Evolutionary conservation across 441 rosid genomes (phyloP).

Genomic region (Melastoma candidum): DNA sequence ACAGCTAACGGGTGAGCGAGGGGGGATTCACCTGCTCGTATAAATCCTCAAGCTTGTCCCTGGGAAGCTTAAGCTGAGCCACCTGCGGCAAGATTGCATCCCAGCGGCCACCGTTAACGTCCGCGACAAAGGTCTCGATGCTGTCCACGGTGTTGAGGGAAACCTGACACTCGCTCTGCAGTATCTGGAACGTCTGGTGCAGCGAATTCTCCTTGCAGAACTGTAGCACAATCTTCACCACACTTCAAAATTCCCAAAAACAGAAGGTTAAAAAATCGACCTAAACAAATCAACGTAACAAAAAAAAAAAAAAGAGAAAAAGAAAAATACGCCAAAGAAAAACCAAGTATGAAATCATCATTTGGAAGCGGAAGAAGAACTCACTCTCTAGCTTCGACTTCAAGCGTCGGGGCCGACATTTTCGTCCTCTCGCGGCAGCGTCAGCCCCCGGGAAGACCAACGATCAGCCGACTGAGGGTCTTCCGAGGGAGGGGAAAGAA

Average conservation of each 20-base stretch:
- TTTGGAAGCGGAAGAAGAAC: constrained; percentile 13
- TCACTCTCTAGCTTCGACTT: constrained; percentile 96
- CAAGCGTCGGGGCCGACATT: constrained; percentile 50
- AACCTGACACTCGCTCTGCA: constrained; percentile 95
- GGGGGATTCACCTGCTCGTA: constrained; percentile 69
- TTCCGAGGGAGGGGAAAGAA: too few species aligned
- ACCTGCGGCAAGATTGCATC: constrained; percentile 94
- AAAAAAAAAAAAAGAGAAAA: neutral
- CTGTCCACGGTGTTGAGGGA: constrained; percentile 92
- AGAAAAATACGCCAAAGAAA: too few species aligned
- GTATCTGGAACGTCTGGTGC: constrained; percentile 87
- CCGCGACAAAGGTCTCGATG: constrained; percentile 87
- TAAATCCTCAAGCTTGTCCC: constrained; percentile 84
- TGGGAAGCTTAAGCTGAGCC: constrained; percentile 90
- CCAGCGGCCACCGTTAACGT: constrained; percentile 87
- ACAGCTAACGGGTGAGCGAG: too few species aligned
- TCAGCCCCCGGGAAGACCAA: too few species aligned
- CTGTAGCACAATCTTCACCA: constrained; percentile 88
- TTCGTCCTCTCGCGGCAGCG: constrained; percentile 3
- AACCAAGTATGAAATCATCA: neutral
- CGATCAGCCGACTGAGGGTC: too few species aligned
- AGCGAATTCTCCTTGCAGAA: constrained; percentile 97
- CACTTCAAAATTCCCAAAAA: constrained; percentile 34
- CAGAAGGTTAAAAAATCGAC: neutral
- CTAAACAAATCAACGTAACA: neutral